Evolutionary conservation across 148 eudicot genomes (phyloP).

Genomic region (Persicaria maculosa): DNA sequence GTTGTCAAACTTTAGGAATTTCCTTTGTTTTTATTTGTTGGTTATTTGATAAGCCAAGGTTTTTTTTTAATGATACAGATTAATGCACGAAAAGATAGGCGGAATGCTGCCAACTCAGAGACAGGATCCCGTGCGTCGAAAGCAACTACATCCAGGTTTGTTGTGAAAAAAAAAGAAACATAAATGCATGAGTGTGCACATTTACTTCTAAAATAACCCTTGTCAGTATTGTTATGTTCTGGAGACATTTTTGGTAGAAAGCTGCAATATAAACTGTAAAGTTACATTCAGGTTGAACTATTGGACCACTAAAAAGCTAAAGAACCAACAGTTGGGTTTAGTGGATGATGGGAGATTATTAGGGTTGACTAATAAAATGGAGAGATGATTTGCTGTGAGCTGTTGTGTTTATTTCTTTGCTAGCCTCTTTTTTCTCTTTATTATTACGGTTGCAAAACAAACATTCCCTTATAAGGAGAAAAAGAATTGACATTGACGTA

Average conservation of each 20-base stretch:
- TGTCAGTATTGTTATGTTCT: too few species aligned
- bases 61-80: slow-evolving; percentile 12
- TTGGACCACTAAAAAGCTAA: too few species aligned
- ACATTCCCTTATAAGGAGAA: neutral
- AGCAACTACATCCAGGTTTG: slow-evolving; percentile 88
- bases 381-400: too few species aligned
- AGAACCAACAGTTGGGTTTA: too few species aligned
- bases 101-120: slow-evolving; percentile 44
- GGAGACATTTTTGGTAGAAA: too few species aligned
- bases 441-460: neutral
- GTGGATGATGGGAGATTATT: too few species aligned
- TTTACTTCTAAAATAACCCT: too few species aligned
- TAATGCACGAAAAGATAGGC: slow-evolving; percentile 73
- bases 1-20: neutral
- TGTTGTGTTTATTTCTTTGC: neutral
- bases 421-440: neutral
- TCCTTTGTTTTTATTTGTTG: neutral
- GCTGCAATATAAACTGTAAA: too few species aligned
- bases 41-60: neutral
- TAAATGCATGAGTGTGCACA: neutral
- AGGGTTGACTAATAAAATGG: too few species aligned
- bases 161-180: neutral
- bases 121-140: slow-evolving; percentile 54
- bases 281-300: too few species aligned
- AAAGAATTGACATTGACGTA: neutral